phyloP scores from a whole-genome alignment of 192 early-diverging fungal species.

The Dimargaris xerosporica region DNA sequence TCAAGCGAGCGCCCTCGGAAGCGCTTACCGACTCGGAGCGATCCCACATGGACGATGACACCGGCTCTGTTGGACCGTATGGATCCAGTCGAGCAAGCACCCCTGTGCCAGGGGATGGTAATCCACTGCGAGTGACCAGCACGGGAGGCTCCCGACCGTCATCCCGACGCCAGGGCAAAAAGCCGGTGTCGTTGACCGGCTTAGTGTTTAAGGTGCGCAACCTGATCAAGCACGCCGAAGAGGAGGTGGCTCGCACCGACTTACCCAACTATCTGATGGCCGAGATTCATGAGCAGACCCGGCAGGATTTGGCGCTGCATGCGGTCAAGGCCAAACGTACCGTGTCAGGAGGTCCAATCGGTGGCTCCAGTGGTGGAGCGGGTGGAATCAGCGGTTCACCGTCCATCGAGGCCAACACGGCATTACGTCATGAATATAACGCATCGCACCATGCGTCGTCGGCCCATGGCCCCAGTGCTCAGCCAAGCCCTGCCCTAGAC shows the following conservation, averaged over 20 bases:
- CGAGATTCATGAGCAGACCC: constrained; percentile 50
- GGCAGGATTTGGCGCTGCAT: constrained; percentile 36
- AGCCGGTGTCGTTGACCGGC: background rate
- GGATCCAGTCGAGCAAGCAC: too few relatives aligned
- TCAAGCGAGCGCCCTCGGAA: constrained; percentile 39
- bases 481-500: background rate
- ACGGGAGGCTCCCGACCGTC: background rate
- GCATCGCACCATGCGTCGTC: too few relatives aligned
- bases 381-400: too few relatives aligned
- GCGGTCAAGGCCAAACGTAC: constrained; percentile 15
- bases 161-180: background rate
- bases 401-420: too few relatives aligned
- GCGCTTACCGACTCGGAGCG: constrained; percentile 4
- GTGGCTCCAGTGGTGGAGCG: too few relatives aligned
- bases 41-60: constrained; percentile 5
- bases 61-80: too few relatives aligned
- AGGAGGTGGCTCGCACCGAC: constrained; percentile 40
- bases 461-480: too few relatives aligned
- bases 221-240: constrained; percentile 50
- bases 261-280: constrained; percentile 39
- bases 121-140: too few relatives aligned
- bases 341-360: too few relatives aligned
- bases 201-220: constrained; percentile 53
- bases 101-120: constrained; percentile 21
- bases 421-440: too few relatives aligned